phyloP scores from a whole-genome alignment of 139 green algal species.

The Tetradesmus lagerheimii region DNA sequence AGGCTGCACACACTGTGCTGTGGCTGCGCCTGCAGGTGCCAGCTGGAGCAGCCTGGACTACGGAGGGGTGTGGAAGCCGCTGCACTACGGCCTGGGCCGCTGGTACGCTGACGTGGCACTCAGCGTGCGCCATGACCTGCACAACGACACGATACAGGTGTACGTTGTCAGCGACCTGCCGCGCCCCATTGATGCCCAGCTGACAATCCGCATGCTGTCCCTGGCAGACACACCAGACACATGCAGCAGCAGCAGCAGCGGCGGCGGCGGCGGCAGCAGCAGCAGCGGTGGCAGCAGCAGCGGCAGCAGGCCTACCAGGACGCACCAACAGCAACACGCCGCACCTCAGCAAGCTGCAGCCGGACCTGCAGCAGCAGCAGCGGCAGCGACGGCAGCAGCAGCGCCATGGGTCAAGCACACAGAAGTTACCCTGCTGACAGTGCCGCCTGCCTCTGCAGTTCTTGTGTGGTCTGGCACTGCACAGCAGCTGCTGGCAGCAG shows the following conservation, averaged over 20 bases:
- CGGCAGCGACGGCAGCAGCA: background rate
- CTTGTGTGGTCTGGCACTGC: conserved; percentile 5
- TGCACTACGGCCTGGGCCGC: conserved; percentile 63
- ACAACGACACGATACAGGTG: background rate
- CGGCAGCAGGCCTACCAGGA: background rate
- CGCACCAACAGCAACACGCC: background rate
- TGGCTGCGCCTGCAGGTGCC: conserved; percentile 43
- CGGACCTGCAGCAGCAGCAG: background rate
- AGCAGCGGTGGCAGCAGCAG: background rate
- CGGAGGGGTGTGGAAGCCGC: conserved; percentile 73
- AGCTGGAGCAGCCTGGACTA: conserved; percentile 74
- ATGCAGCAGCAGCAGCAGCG: background rate
- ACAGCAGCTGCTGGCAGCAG: conserved; percentile 20
- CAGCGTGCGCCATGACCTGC: conserved; percentile 18
- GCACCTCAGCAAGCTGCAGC: background rate
- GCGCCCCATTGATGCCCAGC: background rate
- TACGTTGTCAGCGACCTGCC: conserved; percentile 39
- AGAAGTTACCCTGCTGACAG: background rate
- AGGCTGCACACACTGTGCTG: too few species aligned
- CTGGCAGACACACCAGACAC: background rate
- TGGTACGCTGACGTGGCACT: conserved; percentile 45
- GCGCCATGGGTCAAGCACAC: background rate
- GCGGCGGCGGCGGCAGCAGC: conserved; percentile 11
- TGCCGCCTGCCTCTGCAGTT: background rate
- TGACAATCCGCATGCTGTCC: conserved; percentile 25